Conservation (phyloP, 768 basidiomycete species). For the Tulasnella sp. region DNA sequence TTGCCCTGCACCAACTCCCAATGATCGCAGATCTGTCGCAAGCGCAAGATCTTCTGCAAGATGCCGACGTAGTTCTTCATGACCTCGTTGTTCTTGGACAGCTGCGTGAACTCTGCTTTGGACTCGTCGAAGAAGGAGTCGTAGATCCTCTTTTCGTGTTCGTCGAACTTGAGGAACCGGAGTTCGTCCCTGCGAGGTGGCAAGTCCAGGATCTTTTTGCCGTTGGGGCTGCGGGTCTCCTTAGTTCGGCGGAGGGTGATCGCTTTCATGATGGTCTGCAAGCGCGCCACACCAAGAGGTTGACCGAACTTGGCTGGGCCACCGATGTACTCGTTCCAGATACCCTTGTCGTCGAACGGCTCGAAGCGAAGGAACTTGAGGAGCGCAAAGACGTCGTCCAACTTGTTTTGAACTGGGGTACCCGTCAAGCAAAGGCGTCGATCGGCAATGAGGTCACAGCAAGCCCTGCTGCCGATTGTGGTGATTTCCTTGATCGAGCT, state of each 20-base stretch:
- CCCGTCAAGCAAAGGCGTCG: conserved; percentile 93
- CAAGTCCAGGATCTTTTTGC: conserved; percentile 77
- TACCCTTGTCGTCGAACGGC: conserved; percentile 88
- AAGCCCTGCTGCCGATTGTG: conserved; percentile 91
- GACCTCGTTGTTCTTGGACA: conserved; percentile 83
- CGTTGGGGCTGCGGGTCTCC: conserved; percentile 75
- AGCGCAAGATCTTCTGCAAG: conserved; percentile 88
- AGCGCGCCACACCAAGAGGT: conserved; percentile 80
- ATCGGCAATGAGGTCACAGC: conserved; percentile 90
- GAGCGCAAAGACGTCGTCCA: conserved; percentile 95
- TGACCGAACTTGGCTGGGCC: conserved; percentile 90
- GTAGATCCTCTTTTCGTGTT: conserved; percentile 80
- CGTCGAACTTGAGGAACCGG: conserved; percentile 76
- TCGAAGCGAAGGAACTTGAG: conserved; percentile 91
- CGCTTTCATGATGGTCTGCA: conserved; percentile 95
- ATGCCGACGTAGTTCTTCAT: conserved; percentile 99
- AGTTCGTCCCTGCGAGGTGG: conserved; percentile 89
- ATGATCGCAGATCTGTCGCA: conserved; percentile 98
- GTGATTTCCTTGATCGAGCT: conserved; percentile 96
- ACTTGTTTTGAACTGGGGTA: conserved; percentile 97
- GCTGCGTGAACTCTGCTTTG: conserved; percentile 84
- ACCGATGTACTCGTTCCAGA: conserved; percentile 92
- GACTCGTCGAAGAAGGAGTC: conserved; percentile 84
- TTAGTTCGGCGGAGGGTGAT: conserved; percentile 96
- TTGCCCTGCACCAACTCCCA: conserved; percentile 81